Evolutionary conservation across 2,329 filamentous ascomycete genomes (phyloP).

Genomic region (Gliomastix tumulicola): DNA sequence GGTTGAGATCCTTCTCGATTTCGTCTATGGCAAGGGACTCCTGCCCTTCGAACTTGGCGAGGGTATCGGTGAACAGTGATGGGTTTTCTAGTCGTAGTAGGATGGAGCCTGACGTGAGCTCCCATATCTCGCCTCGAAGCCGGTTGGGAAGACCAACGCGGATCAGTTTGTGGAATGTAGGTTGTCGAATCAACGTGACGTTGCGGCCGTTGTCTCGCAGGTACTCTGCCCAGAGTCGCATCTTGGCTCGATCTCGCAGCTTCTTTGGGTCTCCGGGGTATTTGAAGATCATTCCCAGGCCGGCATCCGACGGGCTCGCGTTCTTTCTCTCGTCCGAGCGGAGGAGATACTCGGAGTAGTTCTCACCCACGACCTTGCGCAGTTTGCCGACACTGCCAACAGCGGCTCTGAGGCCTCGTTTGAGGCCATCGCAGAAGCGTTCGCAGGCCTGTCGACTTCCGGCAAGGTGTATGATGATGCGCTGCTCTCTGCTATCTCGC

Average conservation of each 20-base stretch:
- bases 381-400: conserved; percentile 85
- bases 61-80: conserved; percentile 73
- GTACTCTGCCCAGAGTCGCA: conserved; percentile 96
- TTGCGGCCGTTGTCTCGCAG: conserved; percentile 92
- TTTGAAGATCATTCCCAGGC: conserved; percentile 83
- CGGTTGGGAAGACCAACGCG: conserved; percentile 91
- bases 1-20: conserved; percentile 97
- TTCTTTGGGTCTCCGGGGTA: conserved; percentile 96
- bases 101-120: conserved; percentile 84
- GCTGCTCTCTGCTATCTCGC: conserved; percentile 57
- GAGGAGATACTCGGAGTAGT: conserved; percentile 83
- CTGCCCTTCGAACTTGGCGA: conserved; percentile 74
- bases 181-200: conserved; percentile 84
- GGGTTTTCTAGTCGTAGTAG: conserved; percentile 84
- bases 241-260: conserved; percentile 89
- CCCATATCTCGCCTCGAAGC: conserved; percentile 91
- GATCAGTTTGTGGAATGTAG: conserved; percentile 96
- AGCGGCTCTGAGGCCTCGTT: conserved; percentile 78
- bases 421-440: conserved; percentile 91
- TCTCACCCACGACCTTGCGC: conserved; percentile 71
- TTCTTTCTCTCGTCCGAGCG: conserved; percentile 56
- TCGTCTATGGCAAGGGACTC: conserved; percentile 96
- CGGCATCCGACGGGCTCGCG: conserved; percentile 68
- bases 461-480: conserved; percentile 85
- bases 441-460: conserved; percentile 87